Evolutionary conservation across 2,329 filamentous ascomycete genomes (phyloP), one percentile per base, ranked within the genome.

Genomic region (Domatiomyces catenatus): DNA sequence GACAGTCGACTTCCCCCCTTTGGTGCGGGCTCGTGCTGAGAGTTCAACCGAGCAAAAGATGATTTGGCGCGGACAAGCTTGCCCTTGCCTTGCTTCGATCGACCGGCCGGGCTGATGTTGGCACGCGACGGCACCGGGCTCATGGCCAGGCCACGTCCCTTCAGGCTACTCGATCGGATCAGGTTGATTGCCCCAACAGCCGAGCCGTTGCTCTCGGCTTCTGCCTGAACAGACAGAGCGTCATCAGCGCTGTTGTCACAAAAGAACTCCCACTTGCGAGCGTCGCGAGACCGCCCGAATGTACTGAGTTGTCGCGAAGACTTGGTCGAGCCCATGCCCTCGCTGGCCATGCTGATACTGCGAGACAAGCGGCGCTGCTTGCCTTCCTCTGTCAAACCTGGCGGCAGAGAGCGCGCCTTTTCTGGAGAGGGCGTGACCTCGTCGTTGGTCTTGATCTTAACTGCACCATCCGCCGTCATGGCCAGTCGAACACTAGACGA

Each of bases 211-310:
- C 79, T 79, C 62, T 93, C 86, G 58, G 86, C 81, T 67, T 90
- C 84, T 8, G 85, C 84, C 58, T 86, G 83, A n/a, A 78, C 77
- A 19, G 83, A 88, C 50, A 94, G 70, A 57, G 87, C 84, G 61
- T 87, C 86, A 44, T 84, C 81, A 48, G 77, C 73, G 57, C 92
- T 85, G 6, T 82, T 81, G 62, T 94, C 86, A 60, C 86, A 90
- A 69, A 85, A 89, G 51, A 87, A 87, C 62, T 94, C 86, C 90
- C 90, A 95, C 5, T 84, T 85, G 48, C 88, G 81, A 17, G 88
- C 86, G 64, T 95, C 86, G 50, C 86, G 81, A 51, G 89, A 94
- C 51, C 90, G 78, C 50, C 86, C 86, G 50, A 81, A 80, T 32
- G 71, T 69, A 36, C 72, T 71, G 5, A 53, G 44, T 20, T 47